These are phyloP conservation scores for Colletotrichum agaves DNA, from an alignment of 2,329 filamentous ascomycete species.

Conservation along the genomic window DNA sequence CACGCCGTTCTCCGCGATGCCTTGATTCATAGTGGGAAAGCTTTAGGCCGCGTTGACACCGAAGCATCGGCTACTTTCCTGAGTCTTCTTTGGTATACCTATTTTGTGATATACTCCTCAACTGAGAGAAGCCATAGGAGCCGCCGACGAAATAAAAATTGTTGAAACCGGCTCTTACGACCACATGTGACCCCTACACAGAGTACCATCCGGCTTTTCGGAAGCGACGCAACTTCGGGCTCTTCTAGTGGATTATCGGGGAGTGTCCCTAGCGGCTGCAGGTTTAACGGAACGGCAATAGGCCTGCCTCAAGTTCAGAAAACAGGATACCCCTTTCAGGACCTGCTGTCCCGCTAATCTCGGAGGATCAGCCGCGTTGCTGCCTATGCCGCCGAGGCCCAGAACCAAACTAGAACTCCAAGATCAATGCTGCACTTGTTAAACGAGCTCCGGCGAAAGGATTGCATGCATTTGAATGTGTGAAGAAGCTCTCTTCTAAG, in stretches of 20 bases:
- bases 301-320: not conserved
- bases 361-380: not conserved
- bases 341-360: slow-evolving; percentile 23
- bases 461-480: too few species aligned
- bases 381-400: not conserved
- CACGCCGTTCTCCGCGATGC: not conserved
- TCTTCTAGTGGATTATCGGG: not conserved
- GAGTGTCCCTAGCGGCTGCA: slow-evolving; percentile 20
- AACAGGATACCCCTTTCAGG: not conserved
- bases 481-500: too few species aligned
- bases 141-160: not conserved
- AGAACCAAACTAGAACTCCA: not conserved
- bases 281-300: not conserved
- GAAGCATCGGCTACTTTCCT: not conserved
- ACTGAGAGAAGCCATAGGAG: not conserved
- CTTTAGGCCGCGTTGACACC: not conserved
- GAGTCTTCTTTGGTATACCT: not conserved
- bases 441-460: too few species aligned
- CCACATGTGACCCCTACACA: too few species aligned
- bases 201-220: not conserved
- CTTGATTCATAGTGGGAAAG: not conserved
- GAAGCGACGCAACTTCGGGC: not conserved
- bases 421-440: not conserved
- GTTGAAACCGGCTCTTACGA: not conserved
- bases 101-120: not conserved